Conservation (phyloP, 2,329 filamentous ascomycete genomes). For the Cladorrhinum sp. region DNA sequence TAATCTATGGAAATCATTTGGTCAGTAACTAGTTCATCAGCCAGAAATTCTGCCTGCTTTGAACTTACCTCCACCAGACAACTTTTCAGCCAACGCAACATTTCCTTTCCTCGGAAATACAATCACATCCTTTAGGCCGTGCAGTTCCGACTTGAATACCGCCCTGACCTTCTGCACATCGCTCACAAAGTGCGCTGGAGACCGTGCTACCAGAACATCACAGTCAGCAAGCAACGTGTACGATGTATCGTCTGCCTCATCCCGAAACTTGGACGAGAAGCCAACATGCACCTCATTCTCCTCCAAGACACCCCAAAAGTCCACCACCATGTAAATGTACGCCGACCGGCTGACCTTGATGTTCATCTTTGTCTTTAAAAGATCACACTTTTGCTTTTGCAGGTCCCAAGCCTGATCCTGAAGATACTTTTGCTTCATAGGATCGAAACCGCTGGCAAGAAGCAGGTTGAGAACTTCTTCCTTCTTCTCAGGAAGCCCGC, state of each 20-base stretch:
- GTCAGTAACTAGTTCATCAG: not conserved
- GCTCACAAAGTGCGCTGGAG: slow-evolving; percentile 65
- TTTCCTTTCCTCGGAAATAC: slow-evolving; percentile 68
- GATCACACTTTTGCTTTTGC: slow-evolving; percentile 51
- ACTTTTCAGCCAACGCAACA: slow-evolving; percentile 62
- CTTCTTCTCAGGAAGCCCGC: slow-evolving; percentile 47
- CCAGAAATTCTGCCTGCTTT: not conserved
- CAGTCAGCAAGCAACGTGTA: slow-evolving; percentile 53
- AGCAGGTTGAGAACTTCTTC: slow-evolving; percentile 54
- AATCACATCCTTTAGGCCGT: slow-evolving; percentile 71
- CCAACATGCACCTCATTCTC: slow-evolving; percentile 66
- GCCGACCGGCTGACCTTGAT: slow-evolving; percentile 61
- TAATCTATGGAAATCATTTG: slow-evolving; percentile 52
- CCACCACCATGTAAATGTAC: slow-evolving; percentile 64
- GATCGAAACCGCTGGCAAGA: slow-evolving; percentile 60
- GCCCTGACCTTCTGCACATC: slow-evolving; percentile 69
- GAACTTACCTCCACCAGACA: slow-evolving; percentile 59
- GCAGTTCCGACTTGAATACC: slow-evolving; percentile 58
- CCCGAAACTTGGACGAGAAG: slow-evolving; percentile 63
- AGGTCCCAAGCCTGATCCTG: slow-evolving; percentile 46
- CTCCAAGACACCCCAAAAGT: slow-evolving; percentile 58
- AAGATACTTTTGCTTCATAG: slow-evolving; percentile 46
- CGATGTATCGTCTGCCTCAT: slow-evolving; percentile 50
- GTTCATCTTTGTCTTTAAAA: slow-evolving; percentile 54
- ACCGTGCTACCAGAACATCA: slow-evolving; percentile 65